phyloP scores from a whole-genome alignment of 768 basidiomycete genomes.

The Kwoniella dendrophila region DNA sequence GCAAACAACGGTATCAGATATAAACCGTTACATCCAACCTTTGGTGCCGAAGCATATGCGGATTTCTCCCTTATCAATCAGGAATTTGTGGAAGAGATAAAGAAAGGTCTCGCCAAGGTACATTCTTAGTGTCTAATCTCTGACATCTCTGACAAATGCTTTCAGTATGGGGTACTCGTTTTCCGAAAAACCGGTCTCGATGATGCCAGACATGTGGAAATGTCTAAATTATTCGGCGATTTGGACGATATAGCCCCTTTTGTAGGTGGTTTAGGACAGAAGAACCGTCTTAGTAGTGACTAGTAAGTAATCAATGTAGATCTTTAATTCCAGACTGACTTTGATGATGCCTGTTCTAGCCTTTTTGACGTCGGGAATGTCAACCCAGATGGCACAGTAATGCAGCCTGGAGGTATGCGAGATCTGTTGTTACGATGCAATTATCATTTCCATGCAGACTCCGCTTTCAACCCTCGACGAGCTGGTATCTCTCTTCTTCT shows the following conservation, averaged over 20 bases:
- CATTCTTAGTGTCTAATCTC: neutral
- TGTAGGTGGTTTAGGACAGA: conserved; percentile 25
- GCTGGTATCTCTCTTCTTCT: conserved; percentile 31
- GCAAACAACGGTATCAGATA: conserved; percentile 7
- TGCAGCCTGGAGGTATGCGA: conserved; percentile 19
- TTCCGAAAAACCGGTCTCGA: conserved; percentile 27
- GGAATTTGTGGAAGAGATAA: conserved; percentile 38
- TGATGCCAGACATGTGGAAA: conserved; percentile 29
- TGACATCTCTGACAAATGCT: too few species aligned
- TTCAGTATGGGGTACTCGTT: conserved; percentile 27
- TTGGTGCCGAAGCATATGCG: conserved; percentile 25
- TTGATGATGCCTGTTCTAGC: conserved; percentile 2
- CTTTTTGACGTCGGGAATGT: conserved; percentile 34
- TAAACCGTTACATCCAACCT: conserved; percentile 18
- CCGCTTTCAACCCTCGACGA: conserved; percentile 32
- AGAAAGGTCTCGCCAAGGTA: conserved; percentile 32
- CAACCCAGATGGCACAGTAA: conserved; percentile 27
- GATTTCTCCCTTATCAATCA: conserved; percentile 24
- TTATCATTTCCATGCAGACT: conserved; percentile 29
- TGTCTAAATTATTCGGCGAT: conserved; percentile 30
- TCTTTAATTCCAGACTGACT: neutral
- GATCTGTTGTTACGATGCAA: conserved; percentile 28
- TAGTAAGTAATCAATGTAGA: conserved; percentile 18
- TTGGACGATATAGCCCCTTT: conserved; percentile 28
- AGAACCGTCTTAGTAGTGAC: conserved; percentile 27